Evolutionary conservation across 192 early-diverging fungal species (phyloP).

Genomic region (Coemansia sp.): DNA sequence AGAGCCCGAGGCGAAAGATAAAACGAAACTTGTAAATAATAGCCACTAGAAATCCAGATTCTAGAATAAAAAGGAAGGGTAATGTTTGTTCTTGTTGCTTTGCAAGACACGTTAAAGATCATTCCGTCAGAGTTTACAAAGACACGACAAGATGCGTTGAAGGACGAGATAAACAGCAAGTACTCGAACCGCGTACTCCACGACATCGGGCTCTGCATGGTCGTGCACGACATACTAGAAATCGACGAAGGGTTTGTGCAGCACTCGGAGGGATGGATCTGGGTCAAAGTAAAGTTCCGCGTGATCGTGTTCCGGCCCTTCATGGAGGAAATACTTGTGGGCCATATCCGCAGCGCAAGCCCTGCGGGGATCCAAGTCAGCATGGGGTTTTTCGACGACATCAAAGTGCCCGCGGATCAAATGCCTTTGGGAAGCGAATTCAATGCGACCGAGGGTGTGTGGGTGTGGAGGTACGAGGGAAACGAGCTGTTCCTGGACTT

Average conservation of each 20-base stretch:
- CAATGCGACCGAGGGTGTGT: constrained; percentile 67
- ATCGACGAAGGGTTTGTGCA: constrained; percentile 86
- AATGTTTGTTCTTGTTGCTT: constrained; percentile 85
- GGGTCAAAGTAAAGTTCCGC: constrained; percentile 76
- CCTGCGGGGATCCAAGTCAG: constrained; percentile 68
- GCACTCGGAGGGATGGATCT: constrained; percentile 75
- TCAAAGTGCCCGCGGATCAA: constrained; percentile 66
- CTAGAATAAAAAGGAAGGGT: background rate
- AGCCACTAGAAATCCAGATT: too few relatives aligned
- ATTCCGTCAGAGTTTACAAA: constrained; percentile 78
- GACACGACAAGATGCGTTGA: constrained; percentile 71
- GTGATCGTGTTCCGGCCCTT: constrained; percentile 91
- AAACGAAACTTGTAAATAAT: background rate
- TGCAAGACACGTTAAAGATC: constrained; percentile 85
- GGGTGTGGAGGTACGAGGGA: constrained; percentile 84
- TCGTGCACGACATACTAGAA: constrained; percentile 74
- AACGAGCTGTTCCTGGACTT: constrained; percentile 80
- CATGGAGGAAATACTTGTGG: constrained; percentile 80
- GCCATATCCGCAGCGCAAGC: constrained; percentile 73
- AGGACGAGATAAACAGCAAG: constrained; percentile 86
- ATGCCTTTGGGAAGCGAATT: constrained; percentile 67
- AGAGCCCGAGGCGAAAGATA: background rate
- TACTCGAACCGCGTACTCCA: constrained; percentile 88
- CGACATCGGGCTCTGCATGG: constrained; percentile 87
- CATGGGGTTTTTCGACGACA: constrained; percentile 92